Percentiles rank a stretch among this genome's conserved stretches.
phyloP scores from a whole-genome alignment of 2,329 filamentous ascomycete species.

The Pyricularia sp. region DNA sequence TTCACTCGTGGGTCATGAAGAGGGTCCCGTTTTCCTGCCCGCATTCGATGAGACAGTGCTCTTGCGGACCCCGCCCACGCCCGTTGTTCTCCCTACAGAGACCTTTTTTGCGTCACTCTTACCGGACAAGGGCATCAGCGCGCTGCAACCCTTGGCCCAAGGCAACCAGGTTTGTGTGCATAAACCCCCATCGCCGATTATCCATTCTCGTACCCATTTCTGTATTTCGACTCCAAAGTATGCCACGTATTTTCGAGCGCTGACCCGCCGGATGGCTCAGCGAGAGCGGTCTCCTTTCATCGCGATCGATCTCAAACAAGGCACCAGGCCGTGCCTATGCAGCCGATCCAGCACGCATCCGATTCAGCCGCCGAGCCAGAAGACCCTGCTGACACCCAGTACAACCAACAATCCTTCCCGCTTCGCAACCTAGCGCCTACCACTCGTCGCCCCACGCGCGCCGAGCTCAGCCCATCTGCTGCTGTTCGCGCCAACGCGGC shows the following conservation, averaged over 20 bases:
- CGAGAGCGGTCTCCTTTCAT: not conserved
- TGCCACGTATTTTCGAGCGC: not conserved
- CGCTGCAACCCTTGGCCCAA: not conserved
- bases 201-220: not conserved
- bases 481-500: not conserved
- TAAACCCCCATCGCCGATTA: not conserved
- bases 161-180: slow-evolving; percentile 1
- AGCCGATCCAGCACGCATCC: not conserved
- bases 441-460: slow-evolving; percentile 6
- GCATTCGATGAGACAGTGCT: not conserved
- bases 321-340: not conserved
- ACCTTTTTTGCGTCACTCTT: not conserved
- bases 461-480: slow-evolving; percentile 4
- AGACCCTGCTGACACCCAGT: slow-evolving; percentile 5
- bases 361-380: slow-evolving; percentile 7
- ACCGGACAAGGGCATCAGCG: not conserved
- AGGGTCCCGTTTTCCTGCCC: not conserved
- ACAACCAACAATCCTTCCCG: slow-evolving; percentile 9
- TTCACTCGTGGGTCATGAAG: not conserved
- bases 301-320: not conserved
- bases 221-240: not conserved
- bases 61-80: not conserved
- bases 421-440: slow-evolving; percentile 9
- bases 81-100: not conserved
- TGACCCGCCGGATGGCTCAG: slow-evolving; percentile 1